Evolutionary conservation across 176 grass and related monocot genomes (phyloP).

Genomic region (Rhynchospora breviuscula): DNA sequence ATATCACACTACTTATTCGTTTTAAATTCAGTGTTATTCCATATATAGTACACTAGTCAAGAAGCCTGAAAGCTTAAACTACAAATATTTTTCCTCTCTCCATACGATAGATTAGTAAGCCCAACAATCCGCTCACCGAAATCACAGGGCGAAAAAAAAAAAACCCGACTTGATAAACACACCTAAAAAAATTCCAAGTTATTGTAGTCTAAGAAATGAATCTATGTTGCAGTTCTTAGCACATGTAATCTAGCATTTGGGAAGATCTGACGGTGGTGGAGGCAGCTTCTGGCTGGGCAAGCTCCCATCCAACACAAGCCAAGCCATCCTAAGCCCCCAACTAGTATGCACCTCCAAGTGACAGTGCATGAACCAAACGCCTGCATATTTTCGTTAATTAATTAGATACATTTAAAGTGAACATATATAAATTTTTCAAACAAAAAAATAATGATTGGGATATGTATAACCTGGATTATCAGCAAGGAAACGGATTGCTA

Average conservation of each 20-base stretch:
- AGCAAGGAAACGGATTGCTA: constrained; percentile 67
- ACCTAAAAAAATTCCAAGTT: too few species aligned
- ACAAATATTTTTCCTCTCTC: too few species aligned
- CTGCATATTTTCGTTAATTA: constrained; percentile 16
- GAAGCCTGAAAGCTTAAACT: too few species aligned
- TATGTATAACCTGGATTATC: constrained; percentile 50
- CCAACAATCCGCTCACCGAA: too few species aligned
- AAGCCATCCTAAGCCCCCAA: constrained; percentile 80
- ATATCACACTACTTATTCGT: too few species aligned
- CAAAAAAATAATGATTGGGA: neutral
- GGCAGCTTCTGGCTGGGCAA: constrained; percentile 65
- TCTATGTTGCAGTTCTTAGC: too few species aligned
- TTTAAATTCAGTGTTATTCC: too few species aligned
- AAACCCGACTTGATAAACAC: too few species aligned
- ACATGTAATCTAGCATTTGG: constrained; percentile 33
- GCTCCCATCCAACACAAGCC: constrained; percentile 65
- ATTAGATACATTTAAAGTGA: neutral
- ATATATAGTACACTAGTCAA: too few species aligned
- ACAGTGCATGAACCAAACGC: constrained; percentile 92
- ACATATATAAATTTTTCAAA: neutral
- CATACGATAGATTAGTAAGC: too few species aligned
- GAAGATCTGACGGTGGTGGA: constrained; percentile 69
- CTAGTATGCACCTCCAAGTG: constrained; percentile 73
- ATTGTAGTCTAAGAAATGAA: too few species aligned
- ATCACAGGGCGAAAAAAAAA: too few species aligned